Conservation (phyloP, 495 filamentous ascomycete genomes). For the Friedmanniomyces simplex region DNA sequence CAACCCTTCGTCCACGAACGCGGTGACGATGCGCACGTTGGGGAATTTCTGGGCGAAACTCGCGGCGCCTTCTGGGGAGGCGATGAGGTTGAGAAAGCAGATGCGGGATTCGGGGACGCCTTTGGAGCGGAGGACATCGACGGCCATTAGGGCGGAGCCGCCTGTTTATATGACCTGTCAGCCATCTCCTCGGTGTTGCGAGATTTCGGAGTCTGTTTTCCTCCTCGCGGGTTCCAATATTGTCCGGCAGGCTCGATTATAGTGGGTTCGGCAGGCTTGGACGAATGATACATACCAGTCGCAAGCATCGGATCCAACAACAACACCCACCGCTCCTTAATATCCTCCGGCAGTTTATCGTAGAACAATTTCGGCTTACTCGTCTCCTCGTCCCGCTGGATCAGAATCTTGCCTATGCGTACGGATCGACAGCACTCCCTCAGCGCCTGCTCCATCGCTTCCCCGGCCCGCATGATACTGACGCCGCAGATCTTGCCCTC, state of each 20-base stretch:
- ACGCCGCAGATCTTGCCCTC: slow-evolving; percentile 98
- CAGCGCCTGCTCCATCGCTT: slow-evolving; percentile 96
- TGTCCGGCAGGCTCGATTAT: slow-evolving; percentile 16
- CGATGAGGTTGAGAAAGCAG: slow-evolving; percentile 90
- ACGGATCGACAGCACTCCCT: slow-evolving; percentile 94
- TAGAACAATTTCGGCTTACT: slow-evolving; percentile 86
- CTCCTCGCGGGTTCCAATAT: too few relatives aligned
- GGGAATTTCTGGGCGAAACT: slow-evolving; percentile 87
- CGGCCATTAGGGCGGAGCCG: slow-evolving; percentile 91
- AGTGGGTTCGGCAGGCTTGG: too few relatives aligned
- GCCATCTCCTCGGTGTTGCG: too few relatives aligned
- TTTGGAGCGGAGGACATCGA: slow-evolving; percentile 75
- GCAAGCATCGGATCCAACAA: slow-evolving; percentile 99
- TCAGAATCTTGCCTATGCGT: slow-evolving; percentile 94
- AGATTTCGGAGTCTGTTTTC: too few relatives aligned
- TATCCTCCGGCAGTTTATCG: slow-evolving; percentile 91
- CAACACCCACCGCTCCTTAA: slow-evolving; percentile 86
- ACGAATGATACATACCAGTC: slow-evolving; percentile 64
- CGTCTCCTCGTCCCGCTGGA: slow-evolving; percentile 94
- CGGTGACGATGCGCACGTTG: slow-evolving; percentile 87
- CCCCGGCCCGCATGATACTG: slow-evolving; percentile 94
- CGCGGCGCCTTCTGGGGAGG: slow-evolving; percentile 81
- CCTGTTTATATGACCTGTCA: slow-evolving; percentile 43
- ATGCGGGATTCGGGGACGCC: slow-evolving; percentile 94
- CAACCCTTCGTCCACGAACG: slow-evolving; percentile 88